phyloP scores from a whole-genome alignment of 1,284 basidiomycete species.

The Pyrrhoderma noxium region DNA sequence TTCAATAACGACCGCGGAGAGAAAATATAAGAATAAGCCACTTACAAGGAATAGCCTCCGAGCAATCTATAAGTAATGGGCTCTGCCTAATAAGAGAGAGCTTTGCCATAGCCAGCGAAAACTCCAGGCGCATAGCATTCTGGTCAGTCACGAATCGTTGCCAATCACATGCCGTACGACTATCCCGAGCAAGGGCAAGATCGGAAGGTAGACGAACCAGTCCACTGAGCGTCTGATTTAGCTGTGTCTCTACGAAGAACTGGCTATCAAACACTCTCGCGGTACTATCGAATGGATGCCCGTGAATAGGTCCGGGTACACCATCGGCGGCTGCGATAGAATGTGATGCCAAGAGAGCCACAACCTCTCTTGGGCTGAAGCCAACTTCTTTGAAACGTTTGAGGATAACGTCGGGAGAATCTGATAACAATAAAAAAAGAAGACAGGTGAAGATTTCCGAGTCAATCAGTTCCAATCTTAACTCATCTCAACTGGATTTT shows the following conservation, averaged over 20 bases:
- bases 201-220: conserved; percentile 37
- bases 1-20: not conserved
- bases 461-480: not conserved
- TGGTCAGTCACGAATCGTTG: conserved; percentile 33
- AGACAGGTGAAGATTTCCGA: conserved; percentile 14
- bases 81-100: conserved; percentile 16
- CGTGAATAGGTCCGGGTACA: conserved; percentile 26
- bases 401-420: conserved; percentile 33
- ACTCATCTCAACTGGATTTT: not conserved
- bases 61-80: conserved; percentile 18
- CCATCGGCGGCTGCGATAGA: conserved; percentile 32
- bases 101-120: conserved; percentile 24
- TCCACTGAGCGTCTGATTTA: conserved; percentile 25
- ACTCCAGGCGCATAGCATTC: conserved; percentile 26
- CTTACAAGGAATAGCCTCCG: conserved; percentile 19
- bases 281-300: conserved; percentile 36
- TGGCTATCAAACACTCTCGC: conserved; percentile 34
- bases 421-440: conserved; percentile 18
- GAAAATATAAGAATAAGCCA: no score
- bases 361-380: conserved; percentile 33
- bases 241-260: conserved; percentile 33
- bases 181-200: conserved; percentile 25
- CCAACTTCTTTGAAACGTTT: conserved; percentile 35
- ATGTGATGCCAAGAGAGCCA: conserved; percentile 37
- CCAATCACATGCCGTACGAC: conserved; percentile 32